These are phyloP conservation scores for Hanseniaspora vineae DNA, from an alignment of 805 yeast genomes.

Conservation along the genomic window DNA sequence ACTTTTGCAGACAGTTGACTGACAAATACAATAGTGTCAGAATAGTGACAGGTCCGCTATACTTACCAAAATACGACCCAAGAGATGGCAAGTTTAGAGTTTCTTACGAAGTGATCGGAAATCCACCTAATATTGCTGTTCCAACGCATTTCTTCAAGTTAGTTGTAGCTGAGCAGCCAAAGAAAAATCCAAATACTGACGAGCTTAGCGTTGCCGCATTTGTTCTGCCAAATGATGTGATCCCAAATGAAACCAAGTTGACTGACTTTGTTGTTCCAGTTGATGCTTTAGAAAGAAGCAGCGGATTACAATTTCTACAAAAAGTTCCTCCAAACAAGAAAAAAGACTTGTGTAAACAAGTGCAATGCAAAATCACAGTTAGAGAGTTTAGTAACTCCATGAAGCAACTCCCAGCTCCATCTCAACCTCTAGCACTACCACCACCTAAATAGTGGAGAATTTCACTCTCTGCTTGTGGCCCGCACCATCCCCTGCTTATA, in stretches of 20 bases:
- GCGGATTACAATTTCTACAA: constrained; percentile 73
- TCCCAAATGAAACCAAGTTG: constrained; percentile 59
- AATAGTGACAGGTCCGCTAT: constrained; percentile 87
- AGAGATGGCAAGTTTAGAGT: constrained; percentile 77
- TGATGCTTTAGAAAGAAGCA: constrained; percentile 75
- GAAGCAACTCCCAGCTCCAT: constrained; percentile 22
- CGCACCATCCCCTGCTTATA: too few relatives aligned
- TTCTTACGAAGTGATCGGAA: constrained; percentile 84
- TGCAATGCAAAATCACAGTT: constrained; percentile 65
- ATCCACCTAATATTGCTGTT: constrained; percentile 92
- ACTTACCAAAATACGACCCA: constrained; percentile 62
- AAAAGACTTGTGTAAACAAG: constrained; percentile 65
- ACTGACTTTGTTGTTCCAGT: constrained; percentile 75
- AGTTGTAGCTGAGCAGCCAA: constrained; percentile 65
- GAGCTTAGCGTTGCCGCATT: constrained; percentile 75
- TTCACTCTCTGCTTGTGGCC: neutral
- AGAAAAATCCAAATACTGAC: constrained; percentile 20
- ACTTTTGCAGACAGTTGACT: constrained; percentile 71
- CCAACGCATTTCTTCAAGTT: constrained; percentile 95
- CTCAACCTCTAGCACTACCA: neutral
- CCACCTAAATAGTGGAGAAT: neutral
- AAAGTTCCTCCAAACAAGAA: constrained; percentile 45
- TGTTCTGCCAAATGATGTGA: constrained; percentile 80
- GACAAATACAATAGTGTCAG: constrained; percentile 61
- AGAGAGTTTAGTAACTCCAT: constrained; percentile 56